Evolutionary conservation across 1,284 basidiomycete genomes (phyloP), one percentile per base, ranked within the genome.

Genomic region (Porodaedalea pini): DNA sequence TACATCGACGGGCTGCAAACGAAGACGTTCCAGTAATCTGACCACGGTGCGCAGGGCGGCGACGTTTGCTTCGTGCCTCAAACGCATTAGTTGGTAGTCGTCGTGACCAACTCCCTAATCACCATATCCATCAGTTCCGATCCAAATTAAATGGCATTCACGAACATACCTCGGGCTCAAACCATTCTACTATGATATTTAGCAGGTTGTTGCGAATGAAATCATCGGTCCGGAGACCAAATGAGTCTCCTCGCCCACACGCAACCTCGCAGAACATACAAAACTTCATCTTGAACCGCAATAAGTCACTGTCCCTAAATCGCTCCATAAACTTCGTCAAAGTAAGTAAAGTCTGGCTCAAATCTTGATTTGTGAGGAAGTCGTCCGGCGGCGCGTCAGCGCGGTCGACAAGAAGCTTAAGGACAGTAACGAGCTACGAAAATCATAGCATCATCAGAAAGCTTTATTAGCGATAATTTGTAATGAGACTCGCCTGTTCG

Each of bases 141-240:
- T 17, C 49, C 17, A 3, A 29, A 32, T 53, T 3, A 11, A 21
- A 36, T 41, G 19, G 23, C 29, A 8, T 32, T 23, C 29, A 59
- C 27, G 37, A 43, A 52, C 78, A 51, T 57, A 88, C 88, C 56
- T 64, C 63, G 4, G 71, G 60, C 61, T 79, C 76, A 56, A 88
- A 82, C 92, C 92, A 94, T 54, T 90, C 83, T 66, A 86, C 75
- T 45, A 94, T 75, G 52, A 81, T 78, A 63, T 94, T 88, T 17
- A 92, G 74, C 19, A 92, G 78, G 39, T 78, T 77, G 66, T 90
- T 87, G n/a, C 90, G 80, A 6, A 82, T 75, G 58, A 73, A 70
- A 58, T 76, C 82, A 63, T 90, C 87, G 68, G 86, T 88, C 6
- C 84, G 83, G 57, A 89, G 70, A 1, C 79, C 78, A 23, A 89